Base-by-base conservation (phyloP, 176 grass and related monocot species). In the Saccharum officinarum region DNA sequence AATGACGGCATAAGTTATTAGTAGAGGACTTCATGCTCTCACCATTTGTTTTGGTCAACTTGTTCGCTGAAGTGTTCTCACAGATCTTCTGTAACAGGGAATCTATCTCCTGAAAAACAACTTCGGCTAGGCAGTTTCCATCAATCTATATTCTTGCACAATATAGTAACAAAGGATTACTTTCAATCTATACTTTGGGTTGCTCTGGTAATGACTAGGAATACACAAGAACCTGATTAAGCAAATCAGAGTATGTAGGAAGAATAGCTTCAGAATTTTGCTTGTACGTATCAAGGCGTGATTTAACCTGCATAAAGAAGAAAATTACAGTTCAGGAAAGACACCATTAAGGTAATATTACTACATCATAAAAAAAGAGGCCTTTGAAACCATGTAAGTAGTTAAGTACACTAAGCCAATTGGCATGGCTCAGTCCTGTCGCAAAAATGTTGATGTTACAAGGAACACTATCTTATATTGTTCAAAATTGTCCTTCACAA, bases 251-350 rank as follows among this genome's bases (percentile, higher is more conserved):
- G 79, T 95, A 98, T 85, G 82, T 93, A 5, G 93, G 93, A 36
- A 98, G 75, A 88, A 95, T 89, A 83, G 85, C 76, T 86, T 93
- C 85, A 78, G 76, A 71, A 90, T 95, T 98, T 88, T 86, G 26
- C 82, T 95, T 95, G 78, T 95, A 92, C 4, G 83, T 95, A 80
- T 93, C 81, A 84, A 98, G 89, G 59, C 95, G 95, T 44, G 85
- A 93, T 90, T 88, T 92, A 72, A 90, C 95, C 95, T 98, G 84
- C 37, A 84, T 38, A 82, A 66, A 67, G 20, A 75, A 66, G 28
- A 42, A 46, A 78, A 20, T 41, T 76, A 80, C 52, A 85, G 13
- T 57, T 31, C 34, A 55, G 40, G 54, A 75, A 46, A 41, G 4
- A 66, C 42, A 69, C 40, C 34, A 72, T 38, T 47, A 80, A 30